phyloP scores from a whole-genome alignment of 2,329 filamentous ascomycete species.

The Aspergillus pseudonomiae region DNA sequence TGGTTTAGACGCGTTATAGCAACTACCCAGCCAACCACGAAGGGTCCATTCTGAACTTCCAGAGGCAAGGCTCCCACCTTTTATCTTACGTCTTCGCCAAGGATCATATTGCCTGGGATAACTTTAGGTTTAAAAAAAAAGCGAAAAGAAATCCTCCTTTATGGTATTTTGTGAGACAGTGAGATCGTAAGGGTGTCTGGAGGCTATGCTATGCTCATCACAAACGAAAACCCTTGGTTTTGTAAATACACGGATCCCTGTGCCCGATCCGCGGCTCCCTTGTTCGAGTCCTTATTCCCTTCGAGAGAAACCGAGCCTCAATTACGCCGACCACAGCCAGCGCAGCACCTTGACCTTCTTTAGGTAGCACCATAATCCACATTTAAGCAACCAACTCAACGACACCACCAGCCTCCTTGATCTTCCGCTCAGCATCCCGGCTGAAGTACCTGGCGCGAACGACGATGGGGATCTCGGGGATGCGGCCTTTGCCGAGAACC shows the following conservation, averaged over 20 bases:
- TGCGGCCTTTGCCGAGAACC: constrained; percentile 96
- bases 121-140: constrained; percentile 5
- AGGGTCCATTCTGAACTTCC: background rate
- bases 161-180: constrained; percentile 42
- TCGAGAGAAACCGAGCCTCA: constrained; percentile 31
- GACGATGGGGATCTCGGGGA: constrained; percentile 90
- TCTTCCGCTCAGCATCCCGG: constrained; percentile 97
- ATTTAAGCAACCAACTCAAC: constrained; percentile 90
- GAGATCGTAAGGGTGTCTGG: constrained; percentile 42
- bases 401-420: constrained; percentile 95
- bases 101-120: background rate
- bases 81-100: background rate
- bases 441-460: constrained; percentile 94
- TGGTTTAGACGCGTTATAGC: background rate
- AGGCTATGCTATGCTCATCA: constrained; percentile 40
- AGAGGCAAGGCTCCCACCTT: background rate
- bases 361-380: constrained; percentile 30
- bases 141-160: constrained; percentile 31
- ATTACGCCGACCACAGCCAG: constrained; percentile 35
- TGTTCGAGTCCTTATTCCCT: constrained; percentile 34
- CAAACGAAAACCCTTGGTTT: constrained; percentile 41
- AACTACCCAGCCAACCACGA: background rate
- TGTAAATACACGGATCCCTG: constrained; percentile 36
- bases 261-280: constrained; percentile 32
- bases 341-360: constrained; percentile 33